These are phyloP conservation scores for Penicillium lagena DNA, from an alignment of 495 filamentous ascomycete species.

Conservation along the genomic window DNA sequence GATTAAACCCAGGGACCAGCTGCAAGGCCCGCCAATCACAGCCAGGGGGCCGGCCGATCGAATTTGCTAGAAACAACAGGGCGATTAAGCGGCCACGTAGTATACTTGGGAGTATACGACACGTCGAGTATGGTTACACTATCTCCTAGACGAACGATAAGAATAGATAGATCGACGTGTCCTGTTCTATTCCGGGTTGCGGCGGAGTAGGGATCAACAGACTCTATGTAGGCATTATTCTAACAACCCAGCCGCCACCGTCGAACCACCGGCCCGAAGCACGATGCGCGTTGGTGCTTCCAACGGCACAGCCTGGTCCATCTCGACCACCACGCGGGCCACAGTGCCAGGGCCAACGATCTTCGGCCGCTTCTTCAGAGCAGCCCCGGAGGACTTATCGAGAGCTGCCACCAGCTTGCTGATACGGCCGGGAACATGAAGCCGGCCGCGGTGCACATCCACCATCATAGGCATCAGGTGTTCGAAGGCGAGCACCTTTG, in stretches of 20 bases:
- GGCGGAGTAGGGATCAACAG: constrained; percentile 10
- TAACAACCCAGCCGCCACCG: constrained; percentile 79
- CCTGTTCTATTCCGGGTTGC: too few species aligned
- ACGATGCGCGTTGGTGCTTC: constrained; percentile 74
- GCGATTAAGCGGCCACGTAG: constrained; percentile 1
- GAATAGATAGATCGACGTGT: too few species aligned
- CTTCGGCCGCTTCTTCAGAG: constrained; percentile 77
- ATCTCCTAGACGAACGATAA: too few species aligned
- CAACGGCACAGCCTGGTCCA: constrained; percentile 70
- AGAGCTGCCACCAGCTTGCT: constrained; percentile 60
- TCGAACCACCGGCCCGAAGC: constrained; percentile 71
- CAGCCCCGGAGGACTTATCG: constrained; percentile 63
- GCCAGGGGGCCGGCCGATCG: constrained; percentile 13
- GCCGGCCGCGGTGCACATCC: constrained; percentile 77
- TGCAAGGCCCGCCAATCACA: constrained; percentile 5
- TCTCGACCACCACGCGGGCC: constrained; percentile 61
- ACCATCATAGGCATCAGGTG: constrained; percentile 80
- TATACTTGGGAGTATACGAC: too few species aligned
- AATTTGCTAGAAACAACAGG: constrained; percentile 23
- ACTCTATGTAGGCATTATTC: constrained; percentile 43
- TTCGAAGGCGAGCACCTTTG: constrained; percentile 85
- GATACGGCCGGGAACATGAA: constrained; percentile 74
- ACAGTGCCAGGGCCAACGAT: constrained; percentile 68
- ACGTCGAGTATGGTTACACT: too few species aligned
- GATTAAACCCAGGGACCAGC: constrained; percentile 3